Base-by-base conservation (phyloP, 2,329 filamentous ascomycete species). In the Fusarium gaditjirri region DNA sequence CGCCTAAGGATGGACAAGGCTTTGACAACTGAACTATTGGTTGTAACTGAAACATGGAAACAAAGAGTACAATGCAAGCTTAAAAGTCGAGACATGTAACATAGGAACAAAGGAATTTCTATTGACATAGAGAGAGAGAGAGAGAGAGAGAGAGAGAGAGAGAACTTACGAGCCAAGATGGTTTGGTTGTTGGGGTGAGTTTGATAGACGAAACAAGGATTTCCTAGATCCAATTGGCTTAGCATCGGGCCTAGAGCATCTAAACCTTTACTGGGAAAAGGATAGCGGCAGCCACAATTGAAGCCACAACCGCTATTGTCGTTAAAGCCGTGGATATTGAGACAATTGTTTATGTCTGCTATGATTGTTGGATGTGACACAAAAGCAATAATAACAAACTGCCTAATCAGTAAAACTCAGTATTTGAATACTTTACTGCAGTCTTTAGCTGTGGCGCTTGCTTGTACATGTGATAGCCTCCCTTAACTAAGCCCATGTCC, bases 121-220 rank as follows among this genome's bases (percentile, higher is more conserved):
- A 39, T 27, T 57, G 38, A 36, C 46, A 41, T 31, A 38, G 27
- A 31, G 8, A 46, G 31, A 62, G 19, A 38, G 19, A 33, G 16
- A 47, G 25, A 17, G 19, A 23, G 27, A 16, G 44, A 19, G 27
- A 17, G 31, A n/a, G 23, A 21, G 49, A 42, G 16, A 12, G 50
- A 21, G 54, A 23, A 25, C 38, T 33, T 31, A 29, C 38, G 36
- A 55, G 54, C 36, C n/a, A 33, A 43, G 36, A 31, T 56, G 25
- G 35, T 41, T 46, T 55, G 59, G 65, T 73, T 73, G 70, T 72
- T 72, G 64, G 68, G 69, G 53, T 53, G 64, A 69, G 46, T 57
- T 57, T 50, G 39, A 49, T 38, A 35, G 54, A 44, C 53, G 47
- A 58, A 55, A 57, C 61, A 61, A 39, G 58, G 54, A 55, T 47